A percentile compares a stretch with the other conserved stretches of the same genome.
Conservation (phyloP, 2,329 filamentous ascomycete genomes). For the Colletotrichum orchidophilum region DNA sequence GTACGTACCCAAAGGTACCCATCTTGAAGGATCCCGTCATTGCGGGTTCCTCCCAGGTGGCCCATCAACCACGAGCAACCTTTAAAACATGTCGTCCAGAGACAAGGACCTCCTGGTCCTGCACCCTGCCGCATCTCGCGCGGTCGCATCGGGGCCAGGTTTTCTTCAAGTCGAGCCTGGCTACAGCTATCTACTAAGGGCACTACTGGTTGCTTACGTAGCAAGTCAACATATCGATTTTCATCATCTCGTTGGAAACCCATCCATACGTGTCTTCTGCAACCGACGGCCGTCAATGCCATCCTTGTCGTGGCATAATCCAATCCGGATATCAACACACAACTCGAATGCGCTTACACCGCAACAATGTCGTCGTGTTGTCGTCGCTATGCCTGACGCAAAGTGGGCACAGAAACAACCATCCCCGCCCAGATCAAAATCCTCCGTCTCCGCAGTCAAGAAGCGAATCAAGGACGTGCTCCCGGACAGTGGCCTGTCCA, state of each 20-base stretch:
- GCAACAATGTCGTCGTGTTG: constrained; percentile 8
- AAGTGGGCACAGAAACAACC: constrained; percentile 21
- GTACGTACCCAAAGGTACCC: not conserved
- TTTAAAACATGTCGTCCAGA: not conserved
- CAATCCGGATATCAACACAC: not conserved
- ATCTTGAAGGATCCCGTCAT: not conserved
- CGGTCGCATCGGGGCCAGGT: constrained; percentile 10
- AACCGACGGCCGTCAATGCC: not conserved
- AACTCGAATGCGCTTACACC: constrained; percentile 8
- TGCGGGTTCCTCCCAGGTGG: not conserved
- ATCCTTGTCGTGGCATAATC: not conserved
- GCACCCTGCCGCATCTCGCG: constrained; percentile 6
- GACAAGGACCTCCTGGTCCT: constrained; percentile 8
- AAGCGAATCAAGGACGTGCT: constrained; percentile 25
- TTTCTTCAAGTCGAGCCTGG: not conserved
- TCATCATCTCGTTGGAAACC: not conserved
- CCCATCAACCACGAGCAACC: not conserved
- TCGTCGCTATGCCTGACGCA: not conserved
- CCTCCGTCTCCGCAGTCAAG: constrained; percentile 21
- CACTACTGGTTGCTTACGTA: not conserved
- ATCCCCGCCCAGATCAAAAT: constrained; percentile 8
- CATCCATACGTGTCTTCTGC: not conserved
- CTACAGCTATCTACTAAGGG: not conserved
- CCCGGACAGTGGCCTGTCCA: not conserved
- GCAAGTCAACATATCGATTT: not conserved